Evolutionary conservation across 2,329 filamentous ascomycete genomes (phyloP).

Genomic region (Pezicula radicicola): DNA sequence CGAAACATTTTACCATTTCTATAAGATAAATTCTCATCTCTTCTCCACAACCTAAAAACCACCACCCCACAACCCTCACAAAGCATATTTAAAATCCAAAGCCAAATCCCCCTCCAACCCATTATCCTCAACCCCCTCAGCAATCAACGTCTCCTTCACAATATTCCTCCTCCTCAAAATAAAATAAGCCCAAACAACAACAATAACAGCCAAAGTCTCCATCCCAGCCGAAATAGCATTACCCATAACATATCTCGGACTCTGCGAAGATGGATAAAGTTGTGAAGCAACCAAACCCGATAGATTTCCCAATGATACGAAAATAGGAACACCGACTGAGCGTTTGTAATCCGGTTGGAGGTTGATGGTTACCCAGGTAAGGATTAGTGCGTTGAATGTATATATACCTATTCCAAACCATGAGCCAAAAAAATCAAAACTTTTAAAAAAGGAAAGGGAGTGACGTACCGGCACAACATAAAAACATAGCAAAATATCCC

Average conservation of each 20-base stretch:
- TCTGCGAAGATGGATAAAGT: conserved; percentile 29
- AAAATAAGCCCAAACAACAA: conserved; percentile 22
- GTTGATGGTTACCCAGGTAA: conserved; percentile 32
- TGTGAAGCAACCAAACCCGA: conserved; percentile 29
- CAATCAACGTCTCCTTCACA: conserved; percentile 25
- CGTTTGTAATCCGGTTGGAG: conserved; percentile 31
- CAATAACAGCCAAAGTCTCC: conserved; percentile 19
- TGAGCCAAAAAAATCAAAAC: conserved; percentile 3
- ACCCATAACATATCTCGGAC: conserved; percentile 27
- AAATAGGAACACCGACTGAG: conserved; percentile 27
- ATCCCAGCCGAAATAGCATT: conserved; percentile 25
- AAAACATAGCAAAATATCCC: conserved; percentile 33
- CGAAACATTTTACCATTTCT: too few relatives aligned
- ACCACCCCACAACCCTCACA: conserved; percentile 9
- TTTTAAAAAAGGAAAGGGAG: conserved; percentile 1
- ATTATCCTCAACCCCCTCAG: conserved; percentile 25
- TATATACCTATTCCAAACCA: conserved; percentile 17
- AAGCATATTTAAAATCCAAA: conserved; percentile 22
- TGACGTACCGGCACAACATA: conserved; percentile 16
- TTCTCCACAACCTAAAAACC: too few relatives aligned
- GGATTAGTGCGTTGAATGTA: conserved; percentile 19
- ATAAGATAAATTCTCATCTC: too few relatives aligned
- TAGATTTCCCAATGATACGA: conserved; percentile 27
- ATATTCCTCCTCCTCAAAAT: conserved; percentile 24
- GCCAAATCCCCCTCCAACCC: conserved; percentile 23